These are phyloP conservation scores for Chernovozyma sophiae-reginae DNA, from an alignment of 1,139 yeast species.

Conservation along the genomic window DNA sequence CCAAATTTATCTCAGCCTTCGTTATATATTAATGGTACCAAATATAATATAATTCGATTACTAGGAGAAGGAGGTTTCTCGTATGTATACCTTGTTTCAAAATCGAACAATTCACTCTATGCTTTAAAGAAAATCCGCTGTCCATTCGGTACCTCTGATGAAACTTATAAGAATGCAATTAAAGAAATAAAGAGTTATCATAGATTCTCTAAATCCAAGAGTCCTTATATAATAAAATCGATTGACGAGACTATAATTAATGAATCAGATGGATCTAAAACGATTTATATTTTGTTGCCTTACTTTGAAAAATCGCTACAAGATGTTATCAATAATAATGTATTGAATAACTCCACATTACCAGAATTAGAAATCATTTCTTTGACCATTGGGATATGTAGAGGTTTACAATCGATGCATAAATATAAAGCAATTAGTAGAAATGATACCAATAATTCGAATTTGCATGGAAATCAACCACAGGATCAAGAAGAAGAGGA, in stretches of 20 bases:
- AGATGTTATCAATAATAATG: conserved; percentile 64
- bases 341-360: conserved; percentile 50
- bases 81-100: conserved; percentile 72
- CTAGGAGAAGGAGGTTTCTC: conserved; percentile 91
- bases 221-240: conserved; percentile 63
- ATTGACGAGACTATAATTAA: conserved; percentile 69
- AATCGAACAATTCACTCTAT: conserved; percentile 46
- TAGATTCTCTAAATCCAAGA: conserved; percentile 51
- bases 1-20: conserved; percentile 43
- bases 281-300: conserved; percentile 76
- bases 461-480: conserved; percentile 4
- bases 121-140: conserved; percentile 87
- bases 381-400: conserved; percentile 63
- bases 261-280: conserved; percentile 74
- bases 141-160: conserved; percentile 79
- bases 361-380: conserved; percentile 60
- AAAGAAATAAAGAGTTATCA: conserved; percentile 73
- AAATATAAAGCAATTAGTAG: conserved; percentile 41
- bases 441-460: conserved; percentile 9
- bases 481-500: conserved; percentile 23
- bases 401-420: conserved; percentile 77
- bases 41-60: conserved; percentile 57
- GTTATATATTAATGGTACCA: conserved; percentile 45
- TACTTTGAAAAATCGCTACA: conserved; percentile 71
- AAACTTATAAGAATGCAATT: conserved; percentile 55